phyloP scores from a whole-genome alignment of 805 yeast species.

The Tanozyma kutaoensis region DNA sequence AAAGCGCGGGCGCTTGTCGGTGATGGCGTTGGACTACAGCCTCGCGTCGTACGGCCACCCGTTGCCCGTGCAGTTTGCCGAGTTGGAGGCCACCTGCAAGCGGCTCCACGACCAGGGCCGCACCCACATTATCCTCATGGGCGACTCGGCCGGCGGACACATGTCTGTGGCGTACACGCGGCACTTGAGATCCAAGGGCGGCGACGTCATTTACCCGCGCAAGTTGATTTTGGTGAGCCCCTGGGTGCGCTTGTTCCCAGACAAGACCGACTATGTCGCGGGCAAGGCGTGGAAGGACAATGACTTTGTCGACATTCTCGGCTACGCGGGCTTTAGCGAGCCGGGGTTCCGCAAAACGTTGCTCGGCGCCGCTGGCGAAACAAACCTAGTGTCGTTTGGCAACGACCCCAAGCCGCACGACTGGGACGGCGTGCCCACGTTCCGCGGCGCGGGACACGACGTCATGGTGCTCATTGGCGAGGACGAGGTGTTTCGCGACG shows the following conservation, averaged over 20 bases:
- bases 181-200: slow-evolving; percentile 7
- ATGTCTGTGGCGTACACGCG: slow-evolving; percentile 18
- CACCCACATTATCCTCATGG: slow-evolving; percentile 19
- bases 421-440: slow-evolving; percentile 21
- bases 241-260: slow-evolving; percentile 21
- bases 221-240: slow-evolving; percentile 19
- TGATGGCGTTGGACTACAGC: slow-evolving; percentile 18
- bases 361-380: too few relatives aligned
- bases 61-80: slow-evolving; percentile 19
- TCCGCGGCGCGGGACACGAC: slow-evolving; percentile 10
- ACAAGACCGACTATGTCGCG: slow-evolving; percentile 7
- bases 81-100: slow-evolving; percentile 13
- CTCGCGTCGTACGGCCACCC: slow-evolving; percentile 16
- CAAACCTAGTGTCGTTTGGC: too few relatives aligned
- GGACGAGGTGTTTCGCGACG: slow-evolving; percentile 29
- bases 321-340: too few relatives aligned
- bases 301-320: slow-evolving; percentile 1
- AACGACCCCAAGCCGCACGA: slow-evolving; percentile 4
- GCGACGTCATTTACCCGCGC: slow-evolving; percentile 11
- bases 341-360: too few relatives aligned
- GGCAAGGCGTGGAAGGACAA: slow-evolving; percentile 24
- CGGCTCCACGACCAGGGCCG: slow-evolving; percentile 9
- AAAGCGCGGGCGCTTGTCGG: slow-evolving; percentile 8
- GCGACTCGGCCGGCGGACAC: slow-evolving; percentile 32
- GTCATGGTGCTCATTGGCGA: slow-evolving; percentile 24